Conservation (phyloP, 352 stramenopile species). For the Phytophthora pluvialis region DNA sequence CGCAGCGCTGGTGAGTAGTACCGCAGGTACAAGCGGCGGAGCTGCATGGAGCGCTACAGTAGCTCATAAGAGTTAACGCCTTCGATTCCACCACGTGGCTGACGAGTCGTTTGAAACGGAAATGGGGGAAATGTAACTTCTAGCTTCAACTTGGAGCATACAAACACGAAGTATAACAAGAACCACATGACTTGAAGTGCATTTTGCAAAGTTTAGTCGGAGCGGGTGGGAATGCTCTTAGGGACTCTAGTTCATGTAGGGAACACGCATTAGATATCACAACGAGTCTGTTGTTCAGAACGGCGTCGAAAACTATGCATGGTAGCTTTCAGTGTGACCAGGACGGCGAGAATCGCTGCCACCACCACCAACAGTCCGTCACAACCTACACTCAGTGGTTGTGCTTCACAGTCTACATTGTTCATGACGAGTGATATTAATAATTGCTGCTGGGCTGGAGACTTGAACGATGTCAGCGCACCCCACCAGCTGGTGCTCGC, state of each 20-base stretch:
- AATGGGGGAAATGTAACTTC: conserved; percentile 3
- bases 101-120: conserved; percentile 23
- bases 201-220: no score
- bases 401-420: neutral
- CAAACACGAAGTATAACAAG: neutral
- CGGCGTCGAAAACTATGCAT: neutral
- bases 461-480: neutral
- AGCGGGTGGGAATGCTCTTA: no score
- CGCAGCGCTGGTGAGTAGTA: conserved; percentile 77
- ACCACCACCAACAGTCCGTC: conserved; percentile 13
- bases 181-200: neutral
- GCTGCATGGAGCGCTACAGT: conserved; percentile 48
- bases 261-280: no score
- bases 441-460: neutral
- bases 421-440: neutral
- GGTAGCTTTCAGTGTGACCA: conserved; percentile 13
- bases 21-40: conserved; percentile 70
- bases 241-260: no score
- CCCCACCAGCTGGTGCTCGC: conserved; percentile 22
- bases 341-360: conserved; percentile 2
- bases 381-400: conserved; percentile 14
- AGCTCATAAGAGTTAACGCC: conserved; percentile 8
- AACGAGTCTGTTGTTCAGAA: neutral
- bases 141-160: conserved; percentile 8
- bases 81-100: neutral